Percentiles rank a stretch among this genome's conserved stretches.
These are phyloP conservation scores for Axilococcus clingmanii DNA, from an alignment of 139 green algal species.

Conservation along the genomic window DNA sequence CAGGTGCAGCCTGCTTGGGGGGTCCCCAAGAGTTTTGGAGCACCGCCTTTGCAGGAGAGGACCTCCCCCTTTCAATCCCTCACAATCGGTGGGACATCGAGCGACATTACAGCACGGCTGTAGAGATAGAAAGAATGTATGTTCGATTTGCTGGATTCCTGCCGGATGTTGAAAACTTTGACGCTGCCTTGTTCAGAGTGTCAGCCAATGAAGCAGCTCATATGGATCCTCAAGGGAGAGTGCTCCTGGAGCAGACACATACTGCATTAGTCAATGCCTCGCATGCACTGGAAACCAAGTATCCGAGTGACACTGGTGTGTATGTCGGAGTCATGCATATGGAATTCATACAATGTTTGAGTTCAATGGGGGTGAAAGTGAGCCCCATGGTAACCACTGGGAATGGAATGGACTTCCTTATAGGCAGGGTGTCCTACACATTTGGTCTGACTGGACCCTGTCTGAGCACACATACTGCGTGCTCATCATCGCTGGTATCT, in stretches of 20 bases:
- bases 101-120: conserved; percentile 1
- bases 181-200: conserved; percentile 31
- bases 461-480: conserved; percentile 58
- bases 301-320: conserved; percentile 3
- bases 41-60: not conserved
- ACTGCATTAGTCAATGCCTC: conserved; percentile 10
- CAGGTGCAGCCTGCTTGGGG: not conserved
- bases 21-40: not conserved
- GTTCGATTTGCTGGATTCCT: conserved; percentile 51
- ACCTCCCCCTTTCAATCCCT: not conserved
- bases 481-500: conserved; percentile 78
- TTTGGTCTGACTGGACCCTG: conserved; percentile 35
- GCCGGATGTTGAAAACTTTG: conserved; percentile 39
- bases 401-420: conserved; percentile 38
- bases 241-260: conserved; percentile 30
- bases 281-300: conserved; percentile 2
- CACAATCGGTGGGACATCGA: conserved; percentile 16
- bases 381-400: conserved; percentile 20
- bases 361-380: conserved; percentile 4
- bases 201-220: conserved; percentile 7
- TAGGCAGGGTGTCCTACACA: conserved; percentile 40
- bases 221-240: conserved; percentile 28
- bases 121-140: conserved; percentile 3
- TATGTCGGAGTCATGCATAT: conserved; percentile 9
- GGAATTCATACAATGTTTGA: conserved; percentile 14